phyloP scores from a whole-genome alignment of 129 eudicot species.

The carrot (Daucus carota) region DNA sequence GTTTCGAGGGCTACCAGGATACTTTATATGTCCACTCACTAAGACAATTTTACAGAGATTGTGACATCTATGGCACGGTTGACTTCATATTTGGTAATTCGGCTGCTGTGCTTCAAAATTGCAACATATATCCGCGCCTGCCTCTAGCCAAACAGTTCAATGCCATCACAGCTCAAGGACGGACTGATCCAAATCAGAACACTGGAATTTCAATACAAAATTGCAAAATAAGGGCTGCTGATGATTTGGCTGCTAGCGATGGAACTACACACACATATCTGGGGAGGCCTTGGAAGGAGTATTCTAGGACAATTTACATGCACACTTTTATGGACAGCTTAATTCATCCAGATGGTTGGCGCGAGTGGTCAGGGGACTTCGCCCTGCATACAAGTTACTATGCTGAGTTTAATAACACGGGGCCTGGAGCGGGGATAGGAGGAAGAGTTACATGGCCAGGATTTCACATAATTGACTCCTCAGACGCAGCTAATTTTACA shows the following conservation, averaged over 20 bases:
- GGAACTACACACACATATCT: conserved; percentile 41
- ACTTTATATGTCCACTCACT: conserved; percentile 78
- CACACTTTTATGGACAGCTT: conserved; percentile 41
- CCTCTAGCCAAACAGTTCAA: conserved; percentile 66
- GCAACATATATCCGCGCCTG: conserved; percentile 67
- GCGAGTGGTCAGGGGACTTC: conserved; percentile 68
- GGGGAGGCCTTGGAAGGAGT: conserved; percentile 90
- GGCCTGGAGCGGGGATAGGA: conserved; percentile 59
- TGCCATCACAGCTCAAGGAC: conserved; percentile 81
- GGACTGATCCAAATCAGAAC: conserved; percentile 80
- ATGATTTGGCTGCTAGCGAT: conserved; percentile 35
- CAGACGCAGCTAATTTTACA: conserved; percentile 69
- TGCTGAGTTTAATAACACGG: conserved; percentile 68
- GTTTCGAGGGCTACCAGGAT: conserved; percentile 93
- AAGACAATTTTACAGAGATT: conserved; percentile 71
- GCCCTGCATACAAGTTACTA: conserved; percentile 69
- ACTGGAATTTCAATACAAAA: conserved; percentile 66
- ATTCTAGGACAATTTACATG: conserved; percentile 68
- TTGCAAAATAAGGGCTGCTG: conserved; percentile 50
- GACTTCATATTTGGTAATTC: conserved; percentile 90
- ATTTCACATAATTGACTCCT: conserved; percentile 42
- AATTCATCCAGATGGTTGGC: conserved; percentile 59
- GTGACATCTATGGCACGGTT: conserved; percentile 81
- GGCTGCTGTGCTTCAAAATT: conserved; percentile 53
- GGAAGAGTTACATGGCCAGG: conserved; percentile 70